These are phyloP conservation scores for Ceriops zippeliana DNA, from an alignment of 345 rosid genomes.

Conservation along the genomic window DNA sequence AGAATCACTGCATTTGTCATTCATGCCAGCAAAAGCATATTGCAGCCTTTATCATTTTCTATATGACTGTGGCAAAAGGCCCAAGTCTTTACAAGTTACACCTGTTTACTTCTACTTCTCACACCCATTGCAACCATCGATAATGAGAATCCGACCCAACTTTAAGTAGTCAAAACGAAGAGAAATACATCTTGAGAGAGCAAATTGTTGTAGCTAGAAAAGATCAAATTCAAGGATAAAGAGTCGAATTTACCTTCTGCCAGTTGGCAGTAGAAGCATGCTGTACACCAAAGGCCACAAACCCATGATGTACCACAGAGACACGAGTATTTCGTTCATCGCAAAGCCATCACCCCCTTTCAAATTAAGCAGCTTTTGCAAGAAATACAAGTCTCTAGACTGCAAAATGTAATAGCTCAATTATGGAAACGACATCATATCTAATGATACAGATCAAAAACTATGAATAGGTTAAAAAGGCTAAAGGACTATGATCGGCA, in stretches of 20 bases:
- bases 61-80: too few relatives aligned
- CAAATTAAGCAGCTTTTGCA: constrained; percentile 74
- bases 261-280: constrained; percentile 82
- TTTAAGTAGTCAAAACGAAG: too few relatives aligned
- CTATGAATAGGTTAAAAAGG: neutral
- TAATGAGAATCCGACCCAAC: too few relatives aligned
- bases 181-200: too few relatives aligned
- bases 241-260: constrained; percentile 55
- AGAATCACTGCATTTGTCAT: neutral
- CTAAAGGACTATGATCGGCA: neutral
- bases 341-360: constrained; percentile 77
- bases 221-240: neutral
- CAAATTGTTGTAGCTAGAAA: neutral
- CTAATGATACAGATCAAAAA: neutral
- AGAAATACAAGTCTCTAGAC: constrained; percentile 76
- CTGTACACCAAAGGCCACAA: constrained; percentile 76
- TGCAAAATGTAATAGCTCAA: constrained; percentile 20
- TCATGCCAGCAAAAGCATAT: neutral
- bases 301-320: constrained; percentile 85
- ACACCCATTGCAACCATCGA: too few relatives aligned
- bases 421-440: neutral
- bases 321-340: constrained; percentile 81
- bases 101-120: too few relatives aligned
- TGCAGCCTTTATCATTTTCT: too few relatives aligned
- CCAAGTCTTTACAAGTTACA: too few relatives aligned